Evolutionary conservation across 352 stramenopile species (phyloP), one percentile per base, ranked within the genome.

Genomic region (Globisporangium canariense): DNA sequence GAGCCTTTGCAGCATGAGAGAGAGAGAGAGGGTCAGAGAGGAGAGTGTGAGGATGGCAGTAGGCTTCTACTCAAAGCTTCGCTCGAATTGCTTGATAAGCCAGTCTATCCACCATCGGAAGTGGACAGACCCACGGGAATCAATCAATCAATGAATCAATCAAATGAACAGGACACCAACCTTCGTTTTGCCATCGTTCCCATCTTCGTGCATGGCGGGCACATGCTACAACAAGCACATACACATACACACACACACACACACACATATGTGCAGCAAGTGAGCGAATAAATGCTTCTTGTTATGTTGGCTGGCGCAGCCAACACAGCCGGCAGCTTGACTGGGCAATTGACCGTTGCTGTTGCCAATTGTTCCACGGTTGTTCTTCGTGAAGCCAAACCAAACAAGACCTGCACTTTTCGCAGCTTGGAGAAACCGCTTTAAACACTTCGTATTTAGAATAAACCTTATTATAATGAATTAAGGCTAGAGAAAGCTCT

Each of bases 101-200:
- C 22, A 45, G 25, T 36, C 36, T 57, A 32, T 55, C 22, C 9
- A 46, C 38, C 60, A 36, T 54, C 16, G 38, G 51, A 58, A 65
- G 49, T 47, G 36, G 13, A 47, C n/a, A 22, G 58, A 32, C 14
- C 11, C 41, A 43, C 30, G 40, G 13, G 13, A 46, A 46, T 46
- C 40, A 46, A 46, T 16, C 25, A 28, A n/a, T 22, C 14, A 40
- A n/a, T n/a, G 11, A 45, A 46, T 46, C 40, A 46, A 46, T 16
- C 13, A 36, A 56, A 40, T 56, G 7, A 56, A 4, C 50, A 41
- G 11, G 20, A 34, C 5, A 20, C 13, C 9, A 13, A 36, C 49
- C 49, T 36, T 13, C 7, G 3, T 28, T 13, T n/a, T 36, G 0
- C 20, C 11, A 34, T 54, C n/a, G 45, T 52, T 52, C 45, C 8